Base-by-base conservation (phyloP, 257 asterid genomes). In the Lycium barbarum region DNA sequence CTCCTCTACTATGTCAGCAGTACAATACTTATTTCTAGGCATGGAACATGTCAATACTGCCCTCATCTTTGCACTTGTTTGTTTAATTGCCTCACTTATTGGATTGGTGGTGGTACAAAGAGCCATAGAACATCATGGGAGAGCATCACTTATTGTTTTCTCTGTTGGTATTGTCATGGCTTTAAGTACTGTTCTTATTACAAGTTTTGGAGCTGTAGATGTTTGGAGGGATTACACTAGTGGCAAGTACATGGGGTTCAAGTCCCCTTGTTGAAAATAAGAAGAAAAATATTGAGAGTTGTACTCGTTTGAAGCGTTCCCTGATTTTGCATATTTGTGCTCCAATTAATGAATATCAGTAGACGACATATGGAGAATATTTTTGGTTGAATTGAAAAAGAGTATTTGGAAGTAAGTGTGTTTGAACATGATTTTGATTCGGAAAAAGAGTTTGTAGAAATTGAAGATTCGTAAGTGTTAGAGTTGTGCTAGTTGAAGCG, bases 1-100 rank as follows among this genome's bases (percentile, higher is more conserved):
- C 97, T 93, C 98, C 70, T 96, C 99, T 43, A 87, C 96, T 47
- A 94, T 96, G 99, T 96, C 99, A 1, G 94, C 98, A 15, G 81
- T 89, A 51, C 97, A 96, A 61, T 96, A 94, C 86, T 53, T 96
- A 22, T 55, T 96, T 53, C 85, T 94, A 79, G 98, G 98, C n/a
- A 93, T 96, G 98, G 93, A 93, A 76, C 90, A 94, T 7, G 83
- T 88, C 6, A 38, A 85, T 2, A 88, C 89, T 14, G 97, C 97
- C 35, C 74, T 92, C 43, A 84, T 68, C 62, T 92, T 89, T 17
- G 91, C 99, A 10, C 67, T 89, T 18, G 20, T 91, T 81, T 96
- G 98, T 76, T 96, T 96, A 6, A 36, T 86, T 10, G 97, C 93
- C 2, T 94, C 98, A 0, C 53, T 92, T 3, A 68, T 93, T 1